A percentile compares a stretch with the other conserved stretches of the same genome.
Conservation (phyloP, 1,284 basidiomycete species). For the Cryptococcus jaspeensis region DNA sequence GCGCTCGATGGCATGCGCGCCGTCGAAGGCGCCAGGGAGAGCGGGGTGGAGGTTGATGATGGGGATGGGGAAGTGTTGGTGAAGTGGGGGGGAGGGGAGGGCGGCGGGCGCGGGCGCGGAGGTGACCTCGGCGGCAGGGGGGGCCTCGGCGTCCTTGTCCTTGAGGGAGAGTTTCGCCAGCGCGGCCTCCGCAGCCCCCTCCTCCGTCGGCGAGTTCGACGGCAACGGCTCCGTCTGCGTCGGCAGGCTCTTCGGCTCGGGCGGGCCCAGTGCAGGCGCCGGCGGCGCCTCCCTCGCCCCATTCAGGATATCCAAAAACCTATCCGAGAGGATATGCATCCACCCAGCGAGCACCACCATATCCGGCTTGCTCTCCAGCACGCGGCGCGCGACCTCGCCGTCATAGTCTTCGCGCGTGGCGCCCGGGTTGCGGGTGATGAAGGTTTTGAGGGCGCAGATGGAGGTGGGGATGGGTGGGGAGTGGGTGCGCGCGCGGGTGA, state of each 20-base stretch:
- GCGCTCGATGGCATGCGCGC: slow-evolving; percentile 82
- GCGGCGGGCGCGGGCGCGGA: not conserved
- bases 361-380: slow-evolving; percentile 68
- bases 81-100: slow-evolving; percentile 22
- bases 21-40: slow-evolving; percentile 90
- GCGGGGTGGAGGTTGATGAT: slow-evolving; percentile 98
- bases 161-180: not conserved
- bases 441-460: slow-evolving; percentile 82
- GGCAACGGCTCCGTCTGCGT: slow-evolving; percentile 20
- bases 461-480: slow-evolving; percentile 75
- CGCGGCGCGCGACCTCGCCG: slow-evolving; percentile 70
- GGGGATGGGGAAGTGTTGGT: slow-evolving; percentile 60
- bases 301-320: slow-evolving; percentile 56
- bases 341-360: slow-evolving; percentile 91
- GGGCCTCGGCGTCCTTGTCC: not conserved
- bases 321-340: slow-evolving; percentile 82
- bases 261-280: slow-evolving; percentile 30
- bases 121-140: not conserved
- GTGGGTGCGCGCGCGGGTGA: slow-evolving; percentile 71
- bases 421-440: slow-evolving; percentile 69
- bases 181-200: not conserved
- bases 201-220: not conserved
- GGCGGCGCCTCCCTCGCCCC: slow-evolving; percentile 28
- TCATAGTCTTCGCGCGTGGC: slow-evolving; percentile 85
- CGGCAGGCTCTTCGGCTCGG: slow-evolving; percentile 10